Conservation (phyloP, 140 eudicot species). For the Erigeron philadelphicus region DNA sequence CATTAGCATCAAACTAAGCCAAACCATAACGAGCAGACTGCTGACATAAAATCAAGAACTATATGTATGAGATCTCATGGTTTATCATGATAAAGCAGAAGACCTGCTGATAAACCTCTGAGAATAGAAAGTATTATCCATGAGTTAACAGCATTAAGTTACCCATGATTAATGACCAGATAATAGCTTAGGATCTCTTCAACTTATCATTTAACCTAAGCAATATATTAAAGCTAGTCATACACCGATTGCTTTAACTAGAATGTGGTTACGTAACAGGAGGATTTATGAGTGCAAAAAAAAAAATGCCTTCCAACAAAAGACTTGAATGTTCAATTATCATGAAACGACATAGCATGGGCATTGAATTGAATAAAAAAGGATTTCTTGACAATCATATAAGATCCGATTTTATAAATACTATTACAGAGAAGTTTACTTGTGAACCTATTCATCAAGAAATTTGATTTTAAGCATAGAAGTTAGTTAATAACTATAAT, state of each 20-base stretch:
- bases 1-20: conserved; percentile 12
- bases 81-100: not conserved
- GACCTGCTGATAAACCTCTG: not conserved
- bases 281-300: not conserved
- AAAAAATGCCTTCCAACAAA: not conserved
- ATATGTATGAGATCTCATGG: conserved; percentile 8
- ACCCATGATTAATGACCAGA: conserved; percentile 6
- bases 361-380: not conserved
- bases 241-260: not conserved
- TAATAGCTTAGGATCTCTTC: not conserved
- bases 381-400: not conserved
- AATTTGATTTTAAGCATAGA: not conserved
- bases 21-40: not conserved
- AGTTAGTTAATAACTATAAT: not conserved
- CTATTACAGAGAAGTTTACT: not conserved
- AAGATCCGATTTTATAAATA: not conserved
- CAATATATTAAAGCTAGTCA: not conserved
- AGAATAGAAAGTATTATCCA: conserved; percentile 10
- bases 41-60: not conserved
- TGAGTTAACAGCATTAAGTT: conserved; percentile 5
- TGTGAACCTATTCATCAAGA: conserved; percentile 12
- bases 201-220: not conserved
- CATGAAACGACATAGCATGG: not conserved
- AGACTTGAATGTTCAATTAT: not conserved
- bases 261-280: not conserved